Conservation (phyloP, 768 basidiomycete species). For the Mycena haematopus region DNA sequence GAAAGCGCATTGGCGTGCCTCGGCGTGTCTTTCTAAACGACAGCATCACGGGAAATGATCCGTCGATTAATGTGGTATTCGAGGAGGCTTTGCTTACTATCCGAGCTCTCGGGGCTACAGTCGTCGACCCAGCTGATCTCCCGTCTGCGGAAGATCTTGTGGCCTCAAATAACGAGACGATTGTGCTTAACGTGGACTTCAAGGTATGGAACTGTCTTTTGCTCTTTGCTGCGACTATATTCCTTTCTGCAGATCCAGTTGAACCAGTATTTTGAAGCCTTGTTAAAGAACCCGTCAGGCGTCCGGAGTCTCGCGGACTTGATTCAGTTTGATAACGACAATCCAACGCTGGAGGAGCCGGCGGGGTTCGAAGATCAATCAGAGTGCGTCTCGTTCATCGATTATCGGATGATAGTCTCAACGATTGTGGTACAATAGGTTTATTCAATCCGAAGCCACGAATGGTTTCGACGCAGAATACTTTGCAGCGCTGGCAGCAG, state of each 20-base stretch:
- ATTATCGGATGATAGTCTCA: not conserved
- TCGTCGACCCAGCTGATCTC: constrained; percentile 70
- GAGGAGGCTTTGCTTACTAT: constrained; percentile 47
- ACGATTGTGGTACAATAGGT: constrained; percentile 30
- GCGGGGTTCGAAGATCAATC: constrained; percentile 45
- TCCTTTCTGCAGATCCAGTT: constrained; percentile 54
- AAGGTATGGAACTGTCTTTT: constrained; percentile 45
- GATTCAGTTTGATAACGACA: constrained; percentile 60
- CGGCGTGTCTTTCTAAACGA: constrained; percentile 46
- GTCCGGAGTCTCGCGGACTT: constrained; percentile 62
- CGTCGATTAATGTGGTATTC: constrained; percentile 46
- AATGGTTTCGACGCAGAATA: constrained; percentile 50
- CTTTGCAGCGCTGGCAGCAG: constrained; percentile 49
- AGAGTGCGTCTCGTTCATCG: constrained; percentile 33
- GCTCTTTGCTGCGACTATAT: not conserved
- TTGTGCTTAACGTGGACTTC: constrained; percentile 63
- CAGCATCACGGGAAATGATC: constrained; percentile 41
- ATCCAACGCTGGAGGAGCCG: constrained; percentile 57
- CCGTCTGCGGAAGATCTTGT: constrained; percentile 59
- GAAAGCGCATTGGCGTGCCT: constrained; percentile 62
- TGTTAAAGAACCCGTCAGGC: constrained; percentile 61
- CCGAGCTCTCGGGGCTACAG: constrained; percentile 49
- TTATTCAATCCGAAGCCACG: constrained; percentile 47
- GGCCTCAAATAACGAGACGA: constrained; percentile 56
- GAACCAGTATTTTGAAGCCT: constrained; percentile 51